Evolutionary conservation across 176 grass and related monocot genomes (phyloP).

Genomic region (Cymbopogon citratus): DNA sequence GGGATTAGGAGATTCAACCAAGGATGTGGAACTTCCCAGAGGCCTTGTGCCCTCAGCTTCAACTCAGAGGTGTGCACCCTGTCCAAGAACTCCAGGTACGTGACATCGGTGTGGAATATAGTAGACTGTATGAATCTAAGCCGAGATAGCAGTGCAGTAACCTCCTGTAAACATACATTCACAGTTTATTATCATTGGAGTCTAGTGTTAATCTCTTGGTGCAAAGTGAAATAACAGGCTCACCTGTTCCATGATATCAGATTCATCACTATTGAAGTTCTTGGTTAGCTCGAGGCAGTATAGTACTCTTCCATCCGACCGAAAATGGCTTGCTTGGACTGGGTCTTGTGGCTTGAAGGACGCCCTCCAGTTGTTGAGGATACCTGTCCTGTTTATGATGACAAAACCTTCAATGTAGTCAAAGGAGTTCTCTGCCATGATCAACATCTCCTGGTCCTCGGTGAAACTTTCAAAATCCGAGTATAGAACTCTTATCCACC

Average conservation of each 20-base stretch:
- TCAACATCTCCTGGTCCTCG: conserved; percentile 90
- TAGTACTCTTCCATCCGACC: conserved; percentile 59
- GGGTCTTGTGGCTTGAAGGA: conserved; percentile 84
- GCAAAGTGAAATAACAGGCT: background rate
- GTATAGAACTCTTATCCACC: conserved; percentile 90
- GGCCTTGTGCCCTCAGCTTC: conserved; percentile 73
- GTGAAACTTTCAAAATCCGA: conserved; percentile 77
- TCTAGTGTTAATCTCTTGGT: conserved; percentile 5
- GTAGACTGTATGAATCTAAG: conserved; percentile 75
- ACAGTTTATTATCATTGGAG: conserved; percentile 6
- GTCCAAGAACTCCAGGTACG: conserved; percentile 86
- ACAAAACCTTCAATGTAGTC: conserved; percentile 97
- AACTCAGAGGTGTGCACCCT: conserved; percentile 79
- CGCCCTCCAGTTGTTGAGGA: conserved; percentile 87
- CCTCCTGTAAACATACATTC: conserved; percentile 45
- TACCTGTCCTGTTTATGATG: conserved; percentile 85
- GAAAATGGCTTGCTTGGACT: conserved; percentile 63
- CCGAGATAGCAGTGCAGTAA: conserved; percentile 47
- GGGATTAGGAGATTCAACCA: conserved; percentile 95
- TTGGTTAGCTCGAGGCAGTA: conserved; percentile 96
- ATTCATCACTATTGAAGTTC: conserved; percentile 55
- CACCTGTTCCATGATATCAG: conserved; percentile 62
- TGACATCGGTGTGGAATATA: conserved; percentile 76
- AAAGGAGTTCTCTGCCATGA: conserved; percentile 55
- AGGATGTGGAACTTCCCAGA: conserved; percentile 95